phyloP scores from a whole-genome alignment of 495 filamentous ascomycete genomes.

The Annulohypoxylon bovei region DNA sequence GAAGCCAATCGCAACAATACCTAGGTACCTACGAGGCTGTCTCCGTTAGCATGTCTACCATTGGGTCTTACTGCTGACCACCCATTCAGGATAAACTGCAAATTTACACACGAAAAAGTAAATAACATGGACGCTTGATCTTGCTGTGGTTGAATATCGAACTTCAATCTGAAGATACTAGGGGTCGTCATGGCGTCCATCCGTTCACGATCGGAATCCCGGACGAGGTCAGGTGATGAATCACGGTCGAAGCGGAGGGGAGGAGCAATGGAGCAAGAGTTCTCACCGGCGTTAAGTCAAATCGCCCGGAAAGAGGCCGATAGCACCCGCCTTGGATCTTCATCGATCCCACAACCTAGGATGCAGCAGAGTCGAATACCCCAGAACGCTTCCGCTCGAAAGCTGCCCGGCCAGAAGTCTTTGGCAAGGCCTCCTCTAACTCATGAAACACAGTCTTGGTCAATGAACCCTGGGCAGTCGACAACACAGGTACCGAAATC shows the following conservation, averaged over 20 bases:
- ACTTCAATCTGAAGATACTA: slow-evolving; percentile 15
- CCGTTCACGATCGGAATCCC: slow-evolving; percentile 26
- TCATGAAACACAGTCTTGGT: slow-evolving; percentile 48
- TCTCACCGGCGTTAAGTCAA: slow-evolving; percentile 29
- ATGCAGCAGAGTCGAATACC: slow-evolving; percentile 49
- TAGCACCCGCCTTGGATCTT: slow-evolving; percentile 34
- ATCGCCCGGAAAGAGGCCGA: slow-evolving; percentile 38
- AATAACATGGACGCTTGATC: slow-evolving; percentile 33
- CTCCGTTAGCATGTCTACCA: slow-evolving; percentile 3
- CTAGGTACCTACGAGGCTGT: slow-evolving; percentile 18
- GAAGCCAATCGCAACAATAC: slow-evolving; percentile 25
- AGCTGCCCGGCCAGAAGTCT: slow-evolving; percentile 24
- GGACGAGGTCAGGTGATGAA: slow-evolving; percentile 28
- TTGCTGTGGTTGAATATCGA: slow-evolving; percentile 19
- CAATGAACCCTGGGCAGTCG: slow-evolving; percentile 28
- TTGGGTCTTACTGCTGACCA: slow-evolving; percentile 31
- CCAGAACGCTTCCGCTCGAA: slow-evolving; percentile 44
- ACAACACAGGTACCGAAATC: slow-evolving; percentile 31
- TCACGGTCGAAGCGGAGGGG: slow-evolving; percentile 30
- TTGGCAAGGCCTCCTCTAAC: slow-evolving; percentile 38
- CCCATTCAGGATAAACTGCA: slow-evolving; percentile 7
- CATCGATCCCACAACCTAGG: slow-evolving; percentile 47
- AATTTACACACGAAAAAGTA: slow-evolving; percentile 4
- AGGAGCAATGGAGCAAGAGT: slow-evolving; percentile 34
- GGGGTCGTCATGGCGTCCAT: slow-evolving; percentile 39